These are phyloP conservation scores for Trametes coccinea DNA, from an alignment of 768 basidiomycete species.

Conservation along the genomic window DNA sequence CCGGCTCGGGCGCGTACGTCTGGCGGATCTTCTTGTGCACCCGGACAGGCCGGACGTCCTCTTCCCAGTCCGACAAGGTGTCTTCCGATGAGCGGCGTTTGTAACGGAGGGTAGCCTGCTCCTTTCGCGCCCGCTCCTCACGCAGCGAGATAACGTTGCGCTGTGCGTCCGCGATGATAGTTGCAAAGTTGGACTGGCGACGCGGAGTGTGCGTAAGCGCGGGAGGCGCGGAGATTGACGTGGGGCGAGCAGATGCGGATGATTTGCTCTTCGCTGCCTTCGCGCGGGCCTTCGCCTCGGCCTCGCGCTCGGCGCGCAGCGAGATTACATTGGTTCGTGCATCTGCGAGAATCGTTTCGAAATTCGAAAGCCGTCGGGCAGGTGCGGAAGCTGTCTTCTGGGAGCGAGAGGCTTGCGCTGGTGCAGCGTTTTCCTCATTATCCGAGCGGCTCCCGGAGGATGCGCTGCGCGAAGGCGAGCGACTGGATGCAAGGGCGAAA, in stretches of 20 bases:
- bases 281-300: not conserved
- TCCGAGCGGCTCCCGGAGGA: slow-evolving; percentile 10
- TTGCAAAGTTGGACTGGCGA: slow-evolving; percentile 31
- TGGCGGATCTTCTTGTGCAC: not conserved
- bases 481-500: not conserved
- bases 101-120: not conserved
- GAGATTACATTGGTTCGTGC: slow-evolving; percentile 39
- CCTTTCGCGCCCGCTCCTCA: slow-evolving; percentile 19
- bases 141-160: slow-evolving; percentile 40
- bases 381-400: not conserved
- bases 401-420: not conserved
- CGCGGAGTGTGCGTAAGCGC: slow-evolving; percentile 5
- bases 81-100: not conserved
- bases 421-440: slow-evolving; percentile 21
- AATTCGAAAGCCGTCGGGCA: slow-evolving; percentile 19
- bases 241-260: not conserved
- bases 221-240: not conserved
- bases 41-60: slow-evolving; percentile 1
- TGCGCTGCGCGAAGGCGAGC: not conserved
- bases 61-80: not conserved
- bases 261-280: not conserved
- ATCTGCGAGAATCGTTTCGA: slow-evolving; percentile 42
- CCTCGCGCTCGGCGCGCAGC: slow-evolving; percentile 33
- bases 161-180: slow-evolving; percentile 46
- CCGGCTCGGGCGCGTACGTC: not conserved